These are phyloP conservation scores for Macadamia tetraphylla DNA, from an alignment of 164 flowering plant genomes.

Conservation along the genomic window DNA sequence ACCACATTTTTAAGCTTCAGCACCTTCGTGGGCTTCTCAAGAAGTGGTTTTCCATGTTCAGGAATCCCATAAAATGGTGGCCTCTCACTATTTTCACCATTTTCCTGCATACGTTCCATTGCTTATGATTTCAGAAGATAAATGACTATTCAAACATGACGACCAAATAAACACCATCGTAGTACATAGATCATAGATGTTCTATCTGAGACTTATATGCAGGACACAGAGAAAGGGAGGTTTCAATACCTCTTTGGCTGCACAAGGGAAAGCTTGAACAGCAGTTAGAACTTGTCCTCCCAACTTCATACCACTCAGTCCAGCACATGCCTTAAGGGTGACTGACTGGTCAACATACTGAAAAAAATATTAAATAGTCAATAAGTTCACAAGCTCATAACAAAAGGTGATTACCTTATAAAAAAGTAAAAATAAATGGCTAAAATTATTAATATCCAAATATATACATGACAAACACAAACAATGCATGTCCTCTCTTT, in stretches of 20 bases:
- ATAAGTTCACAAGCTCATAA: not conserved
- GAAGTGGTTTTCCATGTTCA: constrained; percentile 78
- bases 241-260: constrained; percentile 34
- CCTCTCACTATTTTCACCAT: constrained; percentile 32
- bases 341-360: constrained; percentile 86
- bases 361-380: constrained; percentile 5
- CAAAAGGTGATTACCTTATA: no score
- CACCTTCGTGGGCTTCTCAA: constrained; percentile 64
- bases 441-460: no score
- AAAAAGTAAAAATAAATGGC: no score
- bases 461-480: no score
- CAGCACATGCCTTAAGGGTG: constrained; percentile 88
- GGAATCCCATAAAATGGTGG: constrained; percentile 60
- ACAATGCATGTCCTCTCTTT: no score
- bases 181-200: not conserved
- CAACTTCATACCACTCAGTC: constrained; percentile 88
- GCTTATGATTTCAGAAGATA: constrained; percentile 9
- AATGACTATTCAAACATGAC: not conserved
- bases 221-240: not conserved
- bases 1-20: constrained; percentile 85
- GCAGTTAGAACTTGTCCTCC: constrained; percentile 83
- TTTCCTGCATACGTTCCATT: constrained; percentile 38
- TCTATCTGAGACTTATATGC: no score
- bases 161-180: not conserved
- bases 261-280: constrained; percentile 58